A percentile compares a stretch with the other conserved stretches of the same genome.
phyloP scores from a whole-genome alignment of 208 protist genomes.

The Leishmania turanica region DNA sequence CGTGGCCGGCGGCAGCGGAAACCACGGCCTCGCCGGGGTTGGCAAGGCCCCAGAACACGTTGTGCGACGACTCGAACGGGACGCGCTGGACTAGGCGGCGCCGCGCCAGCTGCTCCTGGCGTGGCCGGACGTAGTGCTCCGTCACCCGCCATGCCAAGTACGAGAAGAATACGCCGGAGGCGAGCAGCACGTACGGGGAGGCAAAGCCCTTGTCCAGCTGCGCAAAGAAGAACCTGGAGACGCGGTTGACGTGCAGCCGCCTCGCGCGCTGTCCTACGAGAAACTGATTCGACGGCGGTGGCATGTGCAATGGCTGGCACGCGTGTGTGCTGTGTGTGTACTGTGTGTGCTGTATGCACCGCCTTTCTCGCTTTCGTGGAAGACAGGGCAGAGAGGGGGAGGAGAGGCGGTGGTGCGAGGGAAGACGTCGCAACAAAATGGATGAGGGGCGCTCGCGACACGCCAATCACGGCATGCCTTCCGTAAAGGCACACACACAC shows the following conservation, averaged over 20 bases:
- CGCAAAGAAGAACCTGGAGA: conserved; percentile 79
- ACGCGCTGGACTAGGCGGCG: conserved; percentile 56
- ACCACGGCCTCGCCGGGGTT: conserved; percentile 1
- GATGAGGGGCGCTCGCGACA: not conserved
- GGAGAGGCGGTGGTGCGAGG: not conserved
- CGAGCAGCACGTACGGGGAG: conserved; percentile 74
- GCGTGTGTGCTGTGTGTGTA: not conserved
- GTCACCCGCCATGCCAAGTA: conserved; percentile 64
- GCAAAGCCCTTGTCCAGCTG: conserved; percentile 81
- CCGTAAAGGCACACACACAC: not conserved
- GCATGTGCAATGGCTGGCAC: conserved; percentile 1
- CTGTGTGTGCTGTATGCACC: not conserved
- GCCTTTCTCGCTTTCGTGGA: not conserved
- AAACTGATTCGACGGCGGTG: conserved; percentile 22
- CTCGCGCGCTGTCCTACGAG: conserved; percentile 39
- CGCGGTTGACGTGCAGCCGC: conserved; percentile 57
- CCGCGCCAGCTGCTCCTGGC: conserved; percentile 46
- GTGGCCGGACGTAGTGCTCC: conserved; percentile 55
- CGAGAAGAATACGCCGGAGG: conserved; percentile 48
- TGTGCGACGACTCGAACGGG: conserved; percentile 70
- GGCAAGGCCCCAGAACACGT: conserved; percentile 76
- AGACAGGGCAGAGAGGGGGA: not conserved
- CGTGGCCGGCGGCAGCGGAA: conserved; percentile 5
- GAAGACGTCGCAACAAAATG: not conserved
- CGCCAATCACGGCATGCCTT: not conserved